Base-by-base conservation (phyloP, 2,329 filamentous ascomycete genomes). In the Aspergillus awamori region DNA sequence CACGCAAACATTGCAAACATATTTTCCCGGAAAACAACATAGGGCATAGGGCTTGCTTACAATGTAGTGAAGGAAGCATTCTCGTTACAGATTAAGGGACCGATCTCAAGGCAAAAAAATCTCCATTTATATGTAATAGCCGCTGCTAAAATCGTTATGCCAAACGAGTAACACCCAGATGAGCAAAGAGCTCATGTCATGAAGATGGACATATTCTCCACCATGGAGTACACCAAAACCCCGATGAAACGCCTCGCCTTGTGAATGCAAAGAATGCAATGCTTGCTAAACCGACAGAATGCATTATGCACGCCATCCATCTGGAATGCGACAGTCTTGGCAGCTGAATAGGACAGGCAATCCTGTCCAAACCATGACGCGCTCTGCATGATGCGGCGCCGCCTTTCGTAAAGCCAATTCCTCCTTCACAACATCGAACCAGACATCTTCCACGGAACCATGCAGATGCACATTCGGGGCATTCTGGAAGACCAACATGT, bases 311-410 rank as follows among this genome's bases (percentile, higher is more conserved):
- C 58, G 67, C 74, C 75, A 77, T 24, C 72, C 74, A 24, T 63
- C 62, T 7, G 61, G 63, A 39, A 61, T 62, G 17, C 65, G 64
- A 58, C 77, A 79, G 59, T 75, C 60, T 17, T 65, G 64, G 62
- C 77, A 79, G 5, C 72, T 71, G 59, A 79, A 71, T 54, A 75
- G 58, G 41, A 79, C 70, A 8, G 76, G 73, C 47, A 76, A 66
- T 11, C 69, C 70, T 53, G 75, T 68, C 71, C 72, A 74, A 47
- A 74, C 65, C 64, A 69, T 69, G 20, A 77, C 68, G 36, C 67
- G 67, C 57, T 77, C 75, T 58, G 70, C 66, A 53, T 70, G 66
- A 63, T 80, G 77, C 13, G 69, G 74, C 26, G 69, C 57, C 10
- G 71, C 69, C 20, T 65, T 60, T 51, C 76, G 67, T 15, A 61